Conservation (phyloP, 495 filamentous ascomycete species). For the Trichocladium uniseriatum region DNA sequence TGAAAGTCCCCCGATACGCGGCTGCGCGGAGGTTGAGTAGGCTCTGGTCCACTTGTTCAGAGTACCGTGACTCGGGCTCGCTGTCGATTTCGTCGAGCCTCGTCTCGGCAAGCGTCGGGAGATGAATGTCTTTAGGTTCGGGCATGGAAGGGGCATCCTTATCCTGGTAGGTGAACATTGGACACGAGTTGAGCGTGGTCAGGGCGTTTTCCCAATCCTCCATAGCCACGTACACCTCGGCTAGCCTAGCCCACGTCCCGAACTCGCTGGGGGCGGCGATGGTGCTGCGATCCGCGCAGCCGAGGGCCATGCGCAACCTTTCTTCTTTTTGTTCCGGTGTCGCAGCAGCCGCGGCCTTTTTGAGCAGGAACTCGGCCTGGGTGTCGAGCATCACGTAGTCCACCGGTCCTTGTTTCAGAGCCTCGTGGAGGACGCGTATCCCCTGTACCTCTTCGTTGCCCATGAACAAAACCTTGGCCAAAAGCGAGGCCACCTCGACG, state of each 20-base stretch:
- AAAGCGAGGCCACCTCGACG: conserved; percentile 84
- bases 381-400: conserved; percentile 90
- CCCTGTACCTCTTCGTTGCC: conserved; percentile 95
- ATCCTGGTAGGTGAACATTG: conserved; percentile 99
- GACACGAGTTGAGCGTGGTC: conserved; percentile 94
- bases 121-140: conserved; percentile 71
- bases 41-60: conserved; percentile 79
- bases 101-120: conserved; percentile 83
- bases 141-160: conserved; percentile 93
- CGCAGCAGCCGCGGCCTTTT: conserved; percentile 55
- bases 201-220: conserved; percentile 93
- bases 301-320: conserved; percentile 68
- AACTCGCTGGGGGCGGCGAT: conserved; percentile 95
- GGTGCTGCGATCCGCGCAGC: conserved; percentile 88
- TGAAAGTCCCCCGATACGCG: conserved; percentile 84
- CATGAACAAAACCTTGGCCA: conserved; percentile 81
- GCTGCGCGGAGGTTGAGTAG: conserved; percentile 81
- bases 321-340: conserved; percentile 43
- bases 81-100: conserved; percentile 88
- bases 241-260: conserved; percentile 88
- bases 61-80: conserved; percentile 69
- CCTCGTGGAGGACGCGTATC: conserved; percentile 76
- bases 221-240: conserved; percentile 81
- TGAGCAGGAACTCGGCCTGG: conserved; percentile 85
- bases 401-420: conserved; percentile 85